phyloP scores from a whole-genome alignment of 2,329 filamentous ascomycete genomes.

The Fusarium sacchari region DNA sequence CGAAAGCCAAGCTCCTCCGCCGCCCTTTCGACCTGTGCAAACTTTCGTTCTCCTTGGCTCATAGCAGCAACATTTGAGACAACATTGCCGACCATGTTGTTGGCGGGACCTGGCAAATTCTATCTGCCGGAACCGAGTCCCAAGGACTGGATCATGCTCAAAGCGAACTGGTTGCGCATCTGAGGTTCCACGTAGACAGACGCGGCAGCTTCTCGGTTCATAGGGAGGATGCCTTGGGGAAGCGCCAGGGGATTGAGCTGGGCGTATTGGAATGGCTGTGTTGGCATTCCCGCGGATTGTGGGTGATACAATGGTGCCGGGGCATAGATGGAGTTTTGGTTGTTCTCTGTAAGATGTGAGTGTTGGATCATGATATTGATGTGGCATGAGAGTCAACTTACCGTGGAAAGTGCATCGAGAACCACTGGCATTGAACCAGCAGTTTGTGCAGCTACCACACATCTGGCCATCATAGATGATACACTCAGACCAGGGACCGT shows the following conservation, averaged over 20 bases:
- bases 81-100: slow-evolving; percentile 49
- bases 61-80: slow-evolving; percentile 57
- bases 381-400: slow-evolving; percentile 47
- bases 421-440: slow-evolving; percentile 71
- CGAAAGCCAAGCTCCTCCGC: slow-evolving; percentile 65
- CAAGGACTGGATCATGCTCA: slow-evolving; percentile 5
- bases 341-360: slow-evolving; percentile 31
- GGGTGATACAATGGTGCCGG: slow-evolving; percentile 4
- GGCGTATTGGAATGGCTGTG: neutral
- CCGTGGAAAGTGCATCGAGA: slow-evolving; percentile 69
- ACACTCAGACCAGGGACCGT: slow-evolving; percentile 68
- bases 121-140: slow-evolving; percentile 52
- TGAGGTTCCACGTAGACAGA: neutral
- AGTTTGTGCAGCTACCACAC: slow-evolving; percentile 71
- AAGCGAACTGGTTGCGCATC: slow-evolving; percentile 39
- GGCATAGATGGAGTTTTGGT: slow-evolving; percentile 27
- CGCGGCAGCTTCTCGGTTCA: neutral
- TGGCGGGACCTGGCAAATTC: slow-evolving; percentile 35
- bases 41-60: slow-evolving; percentile 56
- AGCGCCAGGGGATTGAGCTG: neutral
- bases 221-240: neutral
- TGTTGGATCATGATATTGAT: neutral
- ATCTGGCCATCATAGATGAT: slow-evolving; percentile 69
- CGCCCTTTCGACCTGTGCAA: slow-evolving; percentile 63
- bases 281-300: slow-evolving; percentile 10